Evolutionary conservation across 768 basidiomycete species (phyloP).

Genomic region (Lepiota brunneoincarnata): DNA sequence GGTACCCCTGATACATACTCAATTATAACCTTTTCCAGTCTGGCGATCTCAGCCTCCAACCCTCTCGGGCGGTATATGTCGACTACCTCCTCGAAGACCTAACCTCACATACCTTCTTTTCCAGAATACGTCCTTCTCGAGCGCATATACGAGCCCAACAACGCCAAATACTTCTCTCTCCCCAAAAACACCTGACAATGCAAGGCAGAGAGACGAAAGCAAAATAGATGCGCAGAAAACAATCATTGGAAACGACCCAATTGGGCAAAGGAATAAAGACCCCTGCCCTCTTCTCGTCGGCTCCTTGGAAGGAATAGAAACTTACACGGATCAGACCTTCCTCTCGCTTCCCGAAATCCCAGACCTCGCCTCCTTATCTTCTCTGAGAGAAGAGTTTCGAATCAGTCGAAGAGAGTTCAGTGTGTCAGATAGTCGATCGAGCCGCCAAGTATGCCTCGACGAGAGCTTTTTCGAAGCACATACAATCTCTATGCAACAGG

Average conservation of each 20-base stretch:
- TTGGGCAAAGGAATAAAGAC: no score
- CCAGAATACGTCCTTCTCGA: conserved; percentile 9
- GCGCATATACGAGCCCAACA: conserved; percentile 5
- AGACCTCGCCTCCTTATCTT: conserved; percentile 6
- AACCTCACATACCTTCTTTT: neutral
- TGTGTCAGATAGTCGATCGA: neutral
- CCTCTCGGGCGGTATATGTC: conserved; percentile 3
- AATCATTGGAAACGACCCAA: neutral
- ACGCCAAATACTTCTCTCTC: neutral
- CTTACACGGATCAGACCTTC: neutral
- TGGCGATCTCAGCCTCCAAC: conserved; percentile 4
- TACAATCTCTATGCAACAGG: neutral
- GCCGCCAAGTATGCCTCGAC: neutral
- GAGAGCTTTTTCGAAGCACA: neutral
- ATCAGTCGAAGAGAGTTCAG: neutral
- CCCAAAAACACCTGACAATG: neutral
- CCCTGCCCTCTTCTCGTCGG: neutral
- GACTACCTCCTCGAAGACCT: no score
- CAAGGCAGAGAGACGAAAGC: neutral
- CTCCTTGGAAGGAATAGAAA: neutral
- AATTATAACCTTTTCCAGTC: neutral
- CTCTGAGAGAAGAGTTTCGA: neutral
- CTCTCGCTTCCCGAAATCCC: conserved; percentile 8
- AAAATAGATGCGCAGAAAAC: neutral
- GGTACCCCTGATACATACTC: neutral